Evolutionary conservation across 352 stramenopile genomes (phyloP).

Genomic region (Lagenidium giganteum): DNA sequence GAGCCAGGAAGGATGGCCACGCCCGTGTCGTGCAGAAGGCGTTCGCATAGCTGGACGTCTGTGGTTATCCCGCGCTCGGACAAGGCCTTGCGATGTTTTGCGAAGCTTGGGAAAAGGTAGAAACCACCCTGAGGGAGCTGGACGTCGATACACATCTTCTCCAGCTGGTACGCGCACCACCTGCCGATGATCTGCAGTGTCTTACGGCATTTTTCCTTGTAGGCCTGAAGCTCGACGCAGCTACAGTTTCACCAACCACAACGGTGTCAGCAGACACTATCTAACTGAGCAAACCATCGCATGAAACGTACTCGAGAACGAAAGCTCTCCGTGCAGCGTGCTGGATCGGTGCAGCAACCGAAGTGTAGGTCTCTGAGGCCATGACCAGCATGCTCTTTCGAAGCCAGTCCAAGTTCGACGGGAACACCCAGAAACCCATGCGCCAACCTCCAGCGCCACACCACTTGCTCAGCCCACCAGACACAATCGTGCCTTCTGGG

Average conservation of each 20-base stretch:
- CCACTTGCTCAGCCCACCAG: conserved; percentile 84
- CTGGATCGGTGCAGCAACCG: conserved; percentile 81
- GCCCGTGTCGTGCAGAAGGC: conserved; percentile 76
- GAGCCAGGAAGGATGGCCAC: conserved; percentile 83
- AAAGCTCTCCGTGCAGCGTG: conserved; percentile 79
- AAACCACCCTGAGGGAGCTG: conserved; percentile 75
- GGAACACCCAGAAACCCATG: conserved; percentile 87
- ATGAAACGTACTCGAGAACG: conserved; percentile 49
- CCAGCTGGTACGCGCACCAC: conserved; percentile 80
- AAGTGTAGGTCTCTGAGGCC: conserved; percentile 87
- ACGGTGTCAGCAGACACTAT: background rate
- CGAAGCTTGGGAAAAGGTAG: conserved; percentile 83
- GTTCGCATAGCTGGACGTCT: conserved; percentile 69
- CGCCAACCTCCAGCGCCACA: conserved; percentile 83
- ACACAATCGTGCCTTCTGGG: conserved; percentile 85
- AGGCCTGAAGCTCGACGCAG: conserved; percentile 67
- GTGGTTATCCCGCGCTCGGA: conserved; percentile 55
- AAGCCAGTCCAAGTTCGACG: conserved; percentile 69
- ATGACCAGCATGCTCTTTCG: conserved; percentile 86
- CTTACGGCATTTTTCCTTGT: conserved; percentile 81
- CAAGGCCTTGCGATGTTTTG: conserved; percentile 59
- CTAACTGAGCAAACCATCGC: background rate
- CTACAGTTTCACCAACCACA: conserved; percentile 25
- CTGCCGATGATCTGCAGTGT: conserved; percentile 77
- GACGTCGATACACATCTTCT: conserved; percentile 81